Evolutionary conservation across 2,329 filamentous ascomycete genomes (phyloP), one percentile per base, ranked within the genome.

Genomic region (Grosmannia huntii): DNA sequence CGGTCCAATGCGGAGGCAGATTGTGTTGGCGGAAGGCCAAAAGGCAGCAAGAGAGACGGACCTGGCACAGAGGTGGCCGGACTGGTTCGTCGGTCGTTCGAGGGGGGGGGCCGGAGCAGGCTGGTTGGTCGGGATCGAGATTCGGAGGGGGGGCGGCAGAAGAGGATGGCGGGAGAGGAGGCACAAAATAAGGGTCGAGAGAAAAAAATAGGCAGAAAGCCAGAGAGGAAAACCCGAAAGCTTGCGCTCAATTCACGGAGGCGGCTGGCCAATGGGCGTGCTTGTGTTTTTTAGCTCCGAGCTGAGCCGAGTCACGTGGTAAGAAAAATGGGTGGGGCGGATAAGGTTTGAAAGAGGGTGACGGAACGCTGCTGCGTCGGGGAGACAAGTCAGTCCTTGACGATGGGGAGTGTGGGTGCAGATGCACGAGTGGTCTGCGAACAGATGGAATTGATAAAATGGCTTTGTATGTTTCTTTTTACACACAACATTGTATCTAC

Each of bases 271-370:
- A 62, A 62, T 62, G 57, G 53, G 58, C 56, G 38, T 25, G 41
- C 38, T 44, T 53, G 56, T 51, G 51, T 56, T 60, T 59, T 60
- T 61, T 64, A 62, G 61, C 58, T 62, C 61, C 58, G 58, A 61
- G 50, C 44, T 56, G 54, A 56, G 55, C 57, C 49, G 52, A 58
- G 57, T 64, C 60, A 62, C 59, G 57, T 62, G 33, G 33, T 3
- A 11, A 14, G 5, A 11, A 36, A 36, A 36, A 36, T 36, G 33
- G 33, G 33, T 10, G 33, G 33, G 33, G 33, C 33, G 33, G 61
- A n/a, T 31, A 10, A 16, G 6, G n/a, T 25, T 14, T 6, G 27
- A 2, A 52, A 1, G 5, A 52, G 9, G 25, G 27, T 33, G 50
- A 50, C 5, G 28, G 7, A 28, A 28, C 28, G 28, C n/a, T n/a